A percentile compares a stretch with the other conserved stretches of the same genome.
These are phyloP conservation scores for Lichtheimia ornata DNA, from an alignment of 371 early-diverging fungal genomes.

Conservation along the genomic window DNA sequence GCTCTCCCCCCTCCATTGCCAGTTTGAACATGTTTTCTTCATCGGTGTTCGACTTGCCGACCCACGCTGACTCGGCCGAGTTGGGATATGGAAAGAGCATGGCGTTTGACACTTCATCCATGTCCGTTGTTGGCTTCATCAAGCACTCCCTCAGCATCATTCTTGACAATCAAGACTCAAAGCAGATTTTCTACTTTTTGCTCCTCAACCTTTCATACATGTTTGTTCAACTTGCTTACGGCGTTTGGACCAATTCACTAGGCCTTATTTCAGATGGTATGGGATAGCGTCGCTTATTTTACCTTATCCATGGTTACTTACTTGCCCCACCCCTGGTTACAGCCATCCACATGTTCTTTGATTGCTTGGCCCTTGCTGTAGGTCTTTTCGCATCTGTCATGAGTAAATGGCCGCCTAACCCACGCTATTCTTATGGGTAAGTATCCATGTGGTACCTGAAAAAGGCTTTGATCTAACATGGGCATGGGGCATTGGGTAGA, in stretches of 20 bases:
- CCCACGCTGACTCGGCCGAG: slow-evolving; percentile 37
- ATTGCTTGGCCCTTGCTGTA: slow-evolving; percentile 88
- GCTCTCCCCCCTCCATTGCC: neutral
- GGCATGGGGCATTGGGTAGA: slow-evolving; percentile 39
- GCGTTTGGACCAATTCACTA: slow-evolving; percentile 89
- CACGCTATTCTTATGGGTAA: slow-evolving; percentile 79
- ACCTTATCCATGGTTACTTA: neutral
- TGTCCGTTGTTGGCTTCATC: slow-evolving; percentile 29
- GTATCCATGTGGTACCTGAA: neutral
- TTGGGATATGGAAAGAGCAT: slow-evolving; percentile 34
- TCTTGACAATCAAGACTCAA: slow-evolving; percentile 71
- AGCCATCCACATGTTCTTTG: slow-evolving; percentile 98
- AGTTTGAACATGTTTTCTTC: slow-evolving; percentile 35
- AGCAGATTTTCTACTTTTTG: slow-evolving; percentile 91
- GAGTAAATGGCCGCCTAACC: slow-evolving; percentile 86
- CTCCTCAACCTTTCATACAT: slow-evolving; percentile 92
- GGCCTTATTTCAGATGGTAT: slow-evolving; percentile 92
- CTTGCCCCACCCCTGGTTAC: slow-evolving; percentile 2
- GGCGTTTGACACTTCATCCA: slow-evolving; percentile 36
- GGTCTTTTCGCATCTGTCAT: slow-evolving; percentile 88
- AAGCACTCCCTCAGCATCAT: slow-evolving; percentile 59
- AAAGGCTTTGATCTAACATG: neutral
- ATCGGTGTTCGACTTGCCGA: slow-evolving; percentile 42
- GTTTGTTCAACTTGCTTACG: slow-evolving; percentile 90
- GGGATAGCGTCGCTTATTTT: neutral